Evolutionary conservation across 2,329 filamentous ascomycete genomes (phyloP).

Genomic region (Elsinoe arachidis): DNA sequence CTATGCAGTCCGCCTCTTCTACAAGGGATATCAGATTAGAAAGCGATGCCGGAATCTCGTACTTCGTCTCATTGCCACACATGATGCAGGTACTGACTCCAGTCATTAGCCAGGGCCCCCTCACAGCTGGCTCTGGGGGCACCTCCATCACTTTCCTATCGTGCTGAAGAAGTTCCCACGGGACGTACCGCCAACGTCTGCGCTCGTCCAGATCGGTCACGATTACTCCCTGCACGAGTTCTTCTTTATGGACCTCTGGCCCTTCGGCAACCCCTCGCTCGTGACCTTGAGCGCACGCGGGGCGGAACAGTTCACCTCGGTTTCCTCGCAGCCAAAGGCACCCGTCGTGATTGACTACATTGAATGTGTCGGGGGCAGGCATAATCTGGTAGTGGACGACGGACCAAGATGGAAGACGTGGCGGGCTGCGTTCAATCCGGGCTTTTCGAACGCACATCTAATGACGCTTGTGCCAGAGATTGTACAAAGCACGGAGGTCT

Average conservation of each 20-base stretch:
- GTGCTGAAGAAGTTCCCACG: not conserved
- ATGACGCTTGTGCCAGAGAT: slow-evolving; percentile 33
- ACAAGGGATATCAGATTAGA: slow-evolving; percentile 6
- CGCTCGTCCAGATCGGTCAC: slow-evolving; percentile 28
- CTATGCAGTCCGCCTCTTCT: not conserved
- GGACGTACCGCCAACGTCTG: slow-evolving; percentile 7
- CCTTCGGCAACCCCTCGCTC: slow-evolving; percentile 27
- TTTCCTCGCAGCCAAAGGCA: slow-evolving; percentile 29
- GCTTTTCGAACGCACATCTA: slow-evolving; percentile 31
- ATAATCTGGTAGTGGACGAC: slow-evolving; percentile 31
- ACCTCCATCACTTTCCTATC: not conserved
- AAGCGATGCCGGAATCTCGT: not conserved
- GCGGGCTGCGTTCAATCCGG: slow-evolving; percentile 37
- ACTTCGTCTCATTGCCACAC: not conserved
- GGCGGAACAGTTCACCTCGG: slow-evolving; percentile 30
- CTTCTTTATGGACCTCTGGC: slow-evolving; percentile 41
- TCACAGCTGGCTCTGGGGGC: slow-evolving; percentile 12
- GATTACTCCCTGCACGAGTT: slow-evolving; percentile 30
- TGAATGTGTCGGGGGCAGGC: slow-evolving; percentile 29
- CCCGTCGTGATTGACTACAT: slow-evolving; percentile 24
- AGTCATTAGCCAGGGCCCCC: not conserved
- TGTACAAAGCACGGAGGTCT: slow-evolving; percentile 28
- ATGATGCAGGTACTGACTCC: not conserved
- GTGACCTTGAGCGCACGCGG: slow-evolving; percentile 33
- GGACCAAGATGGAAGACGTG: slow-evolving; percentile 36